A percentile compares a stretch with the other conserved stretches of the same genome.
phyloP scores from a whole-genome alignment of 305 asterid species.

The Fraxinus baroniana region DNA sequence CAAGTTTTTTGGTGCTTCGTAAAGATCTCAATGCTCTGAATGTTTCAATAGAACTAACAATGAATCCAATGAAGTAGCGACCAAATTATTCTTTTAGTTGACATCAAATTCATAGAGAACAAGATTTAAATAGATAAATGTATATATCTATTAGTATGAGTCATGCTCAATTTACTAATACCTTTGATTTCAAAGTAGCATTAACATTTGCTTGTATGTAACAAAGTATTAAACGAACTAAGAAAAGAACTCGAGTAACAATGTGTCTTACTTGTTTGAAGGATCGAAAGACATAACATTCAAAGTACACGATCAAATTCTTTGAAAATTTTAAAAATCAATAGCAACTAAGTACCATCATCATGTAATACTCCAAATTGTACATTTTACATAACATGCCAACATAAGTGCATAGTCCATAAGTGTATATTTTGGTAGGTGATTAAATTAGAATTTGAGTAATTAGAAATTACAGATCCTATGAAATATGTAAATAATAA shows the following conservation, averaged over 20 bases:
- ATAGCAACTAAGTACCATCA: neutral
- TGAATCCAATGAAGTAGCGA: neutral
- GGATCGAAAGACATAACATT: neutral
- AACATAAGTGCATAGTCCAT: too few species aligned
- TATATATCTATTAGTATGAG: neutral
- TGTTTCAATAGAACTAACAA: neutral
- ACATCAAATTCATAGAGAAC: neutral
- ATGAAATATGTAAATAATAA: too few species aligned
- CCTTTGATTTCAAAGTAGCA: neutral
- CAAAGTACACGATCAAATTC: neutral
- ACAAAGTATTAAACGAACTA: neutral
- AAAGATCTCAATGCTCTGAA: neutral
- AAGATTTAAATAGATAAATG: neutral
- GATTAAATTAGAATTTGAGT: too few species aligned
- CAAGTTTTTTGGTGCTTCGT: neutral
- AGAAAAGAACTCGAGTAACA: neutral
- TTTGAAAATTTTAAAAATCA: neutral
- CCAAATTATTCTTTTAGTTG: neutral
- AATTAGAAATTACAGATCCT: too few species aligned
- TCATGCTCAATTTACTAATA: neutral
- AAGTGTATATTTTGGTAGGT: neutral
- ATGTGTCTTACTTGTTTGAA: neutral
- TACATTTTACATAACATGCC: too few species aligned
- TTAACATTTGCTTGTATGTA: neutral
- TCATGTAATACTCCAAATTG: neutral